These are phyloP conservation scores for Ensete glaucum DNA, from an alignment of 176 grass and related monocot genomes.

Conservation along the genomic window DNA sequence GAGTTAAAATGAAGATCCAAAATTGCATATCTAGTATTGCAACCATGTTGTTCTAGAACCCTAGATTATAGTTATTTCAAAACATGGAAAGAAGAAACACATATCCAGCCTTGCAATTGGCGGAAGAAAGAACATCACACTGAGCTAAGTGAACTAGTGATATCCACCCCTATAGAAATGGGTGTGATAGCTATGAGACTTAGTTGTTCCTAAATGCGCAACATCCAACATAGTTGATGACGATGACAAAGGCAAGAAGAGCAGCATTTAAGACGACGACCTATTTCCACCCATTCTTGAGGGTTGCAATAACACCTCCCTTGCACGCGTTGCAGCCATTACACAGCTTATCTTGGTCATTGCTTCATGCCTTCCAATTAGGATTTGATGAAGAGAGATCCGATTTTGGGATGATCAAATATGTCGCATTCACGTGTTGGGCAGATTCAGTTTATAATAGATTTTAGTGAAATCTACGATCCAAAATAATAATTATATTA, in stretches of 20 bases:
- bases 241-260: not conserved
- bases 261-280: not conserved
- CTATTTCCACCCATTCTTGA: not conserved
- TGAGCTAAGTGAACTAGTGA: not conserved
- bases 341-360: not conserved
- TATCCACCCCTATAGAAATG: not conserved
- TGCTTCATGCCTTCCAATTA: not conserved
- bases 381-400: not conserved
- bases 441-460: too few species aligned
- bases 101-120: too few species aligned
- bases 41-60: too few species aligned
- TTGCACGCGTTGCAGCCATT: not conserved
- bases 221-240: not conserved
- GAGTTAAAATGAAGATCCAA: too few species aligned
- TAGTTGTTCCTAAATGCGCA: not conserved
- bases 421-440: not conserved
- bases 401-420: not conserved
- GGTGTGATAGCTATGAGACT: not conserved
- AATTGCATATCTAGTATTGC: too few species aligned
- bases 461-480: too few species aligned
- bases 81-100: too few species aligned
- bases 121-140: too few species aligned
- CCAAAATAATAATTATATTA: too few species aligned
- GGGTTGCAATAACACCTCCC: not conserved
- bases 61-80: too few species aligned